Percentiles rank a stretch among this genome's conserved stretches.
These are phyloP conservation scores for Ophiostoma fasciatum DNA, from an alignment of 2,329 filamentous ascomycete species.

Conservation along the genomic window DNA sequence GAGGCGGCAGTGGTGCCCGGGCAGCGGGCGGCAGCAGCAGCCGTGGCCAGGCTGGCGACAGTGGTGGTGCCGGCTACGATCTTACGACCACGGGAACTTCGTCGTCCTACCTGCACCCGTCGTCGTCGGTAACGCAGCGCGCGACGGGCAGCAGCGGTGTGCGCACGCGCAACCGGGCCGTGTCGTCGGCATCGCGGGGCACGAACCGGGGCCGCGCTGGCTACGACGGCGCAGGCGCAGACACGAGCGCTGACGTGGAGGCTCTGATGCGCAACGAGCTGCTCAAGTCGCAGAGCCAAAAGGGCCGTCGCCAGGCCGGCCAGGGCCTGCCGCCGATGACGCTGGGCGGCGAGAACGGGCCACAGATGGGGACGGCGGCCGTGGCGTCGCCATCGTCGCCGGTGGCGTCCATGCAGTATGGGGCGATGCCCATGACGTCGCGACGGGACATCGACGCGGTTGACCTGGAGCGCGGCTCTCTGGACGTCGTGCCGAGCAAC, in stretches of 20 bases:
- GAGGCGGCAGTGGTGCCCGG: slow-evolving; percentile 14
- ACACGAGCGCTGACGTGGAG: no score
- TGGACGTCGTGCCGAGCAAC: no score
- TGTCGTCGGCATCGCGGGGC: slow-evolving; percentile 2
- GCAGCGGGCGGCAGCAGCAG: no score
- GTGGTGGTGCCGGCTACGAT: no score
- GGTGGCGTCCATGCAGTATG: no score
- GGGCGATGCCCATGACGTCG: no score
- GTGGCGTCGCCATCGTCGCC: slow-evolving; percentile 16
- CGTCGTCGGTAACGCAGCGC: slow-evolving; percentile 1
- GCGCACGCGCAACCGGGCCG: slow-evolving; percentile 2
- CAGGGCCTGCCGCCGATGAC: slow-evolving; percentile 25
- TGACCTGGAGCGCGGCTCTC: slow-evolving; percentile 27
- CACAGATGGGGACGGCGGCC: no score
- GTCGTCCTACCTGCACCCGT: slow-evolving; percentile 21
- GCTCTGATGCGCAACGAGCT: slow-evolving; percentile 8
- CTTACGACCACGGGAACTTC: slow-evolving; percentile 1
- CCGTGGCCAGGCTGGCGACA: no score
- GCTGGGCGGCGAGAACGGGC: slow-evolving; percentile 14
- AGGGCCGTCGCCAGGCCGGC: slow-evolving; percentile 34
- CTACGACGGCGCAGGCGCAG: slow-evolving; percentile 12
- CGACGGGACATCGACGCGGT: slow-evolving; percentile 23
- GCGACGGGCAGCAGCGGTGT: no score
- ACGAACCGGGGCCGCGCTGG: no score
- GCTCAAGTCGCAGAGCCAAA: slow-evolving; percentile 28